These are phyloP conservation scores for Solidago caesia DNA, from an alignment of 129 eudicot genomes.

Conservation along the genomic window DNA sequence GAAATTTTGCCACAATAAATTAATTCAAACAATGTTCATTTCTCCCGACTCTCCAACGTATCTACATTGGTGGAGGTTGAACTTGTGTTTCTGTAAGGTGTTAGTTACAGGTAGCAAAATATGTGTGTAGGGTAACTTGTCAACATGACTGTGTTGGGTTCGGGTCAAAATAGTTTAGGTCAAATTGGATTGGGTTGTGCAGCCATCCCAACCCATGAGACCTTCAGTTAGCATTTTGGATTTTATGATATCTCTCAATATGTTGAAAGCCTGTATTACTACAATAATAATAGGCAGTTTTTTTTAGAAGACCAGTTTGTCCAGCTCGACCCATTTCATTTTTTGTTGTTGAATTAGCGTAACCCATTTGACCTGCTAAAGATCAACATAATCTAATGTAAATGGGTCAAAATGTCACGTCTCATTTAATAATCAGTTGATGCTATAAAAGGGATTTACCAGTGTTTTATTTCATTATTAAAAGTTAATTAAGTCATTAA, in stretches of 20 bases:
- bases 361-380: background rate
- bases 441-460: background rate
- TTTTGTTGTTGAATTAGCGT: background rate
- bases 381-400: background rate
- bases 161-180: background rate
- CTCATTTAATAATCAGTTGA: background rate
- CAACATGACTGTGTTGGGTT: background rate
- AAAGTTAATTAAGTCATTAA: background rate
- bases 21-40: constrained; percentile 5
- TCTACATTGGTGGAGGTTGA: constrained; percentile 18
- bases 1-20: background rate
- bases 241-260: background rate
- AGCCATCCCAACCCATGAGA: background rate
- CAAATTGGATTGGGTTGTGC: background rate
- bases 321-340: background rate
- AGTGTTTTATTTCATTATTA: background rate
- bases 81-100: constrained; percentile 13
- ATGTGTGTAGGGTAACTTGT: background rate
- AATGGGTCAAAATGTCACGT: background rate
- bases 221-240: background rate
- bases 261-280: background rate
- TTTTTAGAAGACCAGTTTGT: background rate
- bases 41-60: background rate
- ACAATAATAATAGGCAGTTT: background rate
- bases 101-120: background rate